phyloP scores from a whole-genome alignment of 805 yeast genomes.

The Kazachstania africana region DNA sequence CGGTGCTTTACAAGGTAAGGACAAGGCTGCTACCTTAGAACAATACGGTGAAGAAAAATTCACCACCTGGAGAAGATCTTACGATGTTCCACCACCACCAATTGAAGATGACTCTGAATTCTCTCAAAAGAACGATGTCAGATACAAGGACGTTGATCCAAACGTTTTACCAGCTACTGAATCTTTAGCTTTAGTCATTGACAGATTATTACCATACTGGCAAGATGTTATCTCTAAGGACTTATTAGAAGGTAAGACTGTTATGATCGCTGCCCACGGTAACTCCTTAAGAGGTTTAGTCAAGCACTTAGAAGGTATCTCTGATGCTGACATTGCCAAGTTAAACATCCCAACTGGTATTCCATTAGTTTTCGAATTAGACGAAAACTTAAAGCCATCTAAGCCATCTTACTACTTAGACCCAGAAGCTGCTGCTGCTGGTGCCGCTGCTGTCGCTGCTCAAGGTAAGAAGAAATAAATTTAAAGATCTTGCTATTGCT shows the following conservation, averaged over 20 bases:
- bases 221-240: conserved; percentile 82
- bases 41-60: conserved; percentile 84
- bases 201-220: conserved; percentile 95
- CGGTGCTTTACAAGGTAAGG: conserved; percentile 98
- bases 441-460: conserved; percentile 98
- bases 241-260: conserved; percentile 79
- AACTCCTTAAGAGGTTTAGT: conserved; percentile 95
- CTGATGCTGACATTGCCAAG: conserved; percentile 85
- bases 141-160: conserved; percentile 78
- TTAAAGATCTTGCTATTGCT: too few species aligned
- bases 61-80: conserved; percentile 96
- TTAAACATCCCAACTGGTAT: conserved; percentile 98
- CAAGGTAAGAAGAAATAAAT: conserved; percentile 73
- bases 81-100: conserved; percentile 90
- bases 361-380: conserved; percentile 94
- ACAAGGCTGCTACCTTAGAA: conserved; percentile 87
- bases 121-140: conserved; percentile 76
- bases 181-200: conserved; percentile 88
- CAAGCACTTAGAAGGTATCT: conserved; percentile 87
- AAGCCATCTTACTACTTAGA: conserved; percentile 94
- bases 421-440: conserved; percentile 99
- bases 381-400: conserved; percentile 72
- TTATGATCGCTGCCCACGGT: conserved; percentile 93
- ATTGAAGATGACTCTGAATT: conserved; percentile 67
- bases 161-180: conserved; percentile 86